phyloP scores from a whole-genome alignment of 78 protist species.

The Speleostelium caveatum region DNA sequence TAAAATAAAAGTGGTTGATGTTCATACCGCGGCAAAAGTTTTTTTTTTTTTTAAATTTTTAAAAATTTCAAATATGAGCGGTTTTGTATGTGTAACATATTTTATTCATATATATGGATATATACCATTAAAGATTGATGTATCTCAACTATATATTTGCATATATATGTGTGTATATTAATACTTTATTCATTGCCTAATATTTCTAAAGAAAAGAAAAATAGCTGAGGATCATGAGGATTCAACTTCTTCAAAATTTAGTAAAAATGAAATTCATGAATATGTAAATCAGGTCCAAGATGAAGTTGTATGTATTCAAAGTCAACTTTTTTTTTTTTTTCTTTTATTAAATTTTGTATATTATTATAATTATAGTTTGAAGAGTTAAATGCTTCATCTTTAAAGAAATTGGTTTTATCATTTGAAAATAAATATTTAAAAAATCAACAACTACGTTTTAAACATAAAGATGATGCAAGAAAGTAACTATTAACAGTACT shows the following conservation, averaged over 20 bases:
- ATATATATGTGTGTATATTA: too few species aligned
- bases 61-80: too few species aligned
- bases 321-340: not conserved
- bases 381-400: slow-evolving; percentile 56
- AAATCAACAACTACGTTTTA: slow-evolving; percentile 53
- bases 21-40: too few species aligned
- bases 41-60: too few species aligned
- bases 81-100: too few species aligned
- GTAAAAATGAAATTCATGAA: not conserved
- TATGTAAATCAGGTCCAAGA: slow-evolving; percentile 28
- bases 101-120: too few species aligned
- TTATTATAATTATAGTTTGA: slow-evolving; percentile 59
- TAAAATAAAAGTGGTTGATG: too few species aligned
- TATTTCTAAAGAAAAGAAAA: too few species aligned
- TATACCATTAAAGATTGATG: too few species aligned
- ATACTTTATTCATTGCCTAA: too few species aligned
- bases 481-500: slow-evolving; percentile 31
- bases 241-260: not conserved
- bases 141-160: too few species aligned
- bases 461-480: slow-evolving; percentile 50
- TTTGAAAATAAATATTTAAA: slow-evolving; percentile 65
- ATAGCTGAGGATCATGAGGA: not conserved
- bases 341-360: not conserved
- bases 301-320: slow-evolving; percentile 5
- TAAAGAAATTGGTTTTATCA: slow-evolving; percentile 75